Base-by-base conservation (phyloP, 345 rosid genomes). In the Clausena lansium region DNA sequence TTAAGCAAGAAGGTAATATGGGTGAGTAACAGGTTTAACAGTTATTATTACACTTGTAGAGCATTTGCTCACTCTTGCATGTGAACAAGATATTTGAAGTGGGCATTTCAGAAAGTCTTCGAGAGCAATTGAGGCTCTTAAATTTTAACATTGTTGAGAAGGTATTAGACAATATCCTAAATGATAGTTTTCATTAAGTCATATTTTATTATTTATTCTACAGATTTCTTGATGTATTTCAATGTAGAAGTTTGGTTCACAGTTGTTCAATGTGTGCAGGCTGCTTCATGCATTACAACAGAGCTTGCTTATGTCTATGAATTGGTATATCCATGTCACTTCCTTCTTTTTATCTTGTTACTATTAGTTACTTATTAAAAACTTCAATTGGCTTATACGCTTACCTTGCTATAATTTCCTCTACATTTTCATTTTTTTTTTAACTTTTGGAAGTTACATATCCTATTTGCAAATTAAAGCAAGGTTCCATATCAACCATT, bases 251-350 rank as follows among this genome's bases (percentile, higher is more conserved):
- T 59, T 67, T 0, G 75, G n/a, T 58, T 32, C 45, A 50, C 62
- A 15, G 15, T 69, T 64, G 32, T 20, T 54, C 55, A 7, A 52
- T 75, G 54, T 72, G 79, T 88, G 80, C 94, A 93, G 99, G 98
- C 91, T 60, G 64, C 81, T 81, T 85, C 84, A 57, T 85, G 92
- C 84, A 91, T 93, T 81, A 85, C 92, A 65, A 87, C 91, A 73
- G 97, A 95, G 84, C 88, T 95, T 81, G 94, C 87, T 82, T 91
- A 91, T 86, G 89, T 92, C 79, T 92, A 88, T 84, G 98, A 95
- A 88, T 65, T 95, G 96, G 99, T 95, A 33, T 83, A 93, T 88
- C 64, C 28, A 73, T 78, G 62, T 69, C 35, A 28, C 66, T 63
- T 58, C 8, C 58, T 54, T 68, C 36, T 71, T 33, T 52, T 77